phyloP scores from a whole-genome alignment of 371 early-diverging fungal genomes.

The Circinella umbellata region DNA sequence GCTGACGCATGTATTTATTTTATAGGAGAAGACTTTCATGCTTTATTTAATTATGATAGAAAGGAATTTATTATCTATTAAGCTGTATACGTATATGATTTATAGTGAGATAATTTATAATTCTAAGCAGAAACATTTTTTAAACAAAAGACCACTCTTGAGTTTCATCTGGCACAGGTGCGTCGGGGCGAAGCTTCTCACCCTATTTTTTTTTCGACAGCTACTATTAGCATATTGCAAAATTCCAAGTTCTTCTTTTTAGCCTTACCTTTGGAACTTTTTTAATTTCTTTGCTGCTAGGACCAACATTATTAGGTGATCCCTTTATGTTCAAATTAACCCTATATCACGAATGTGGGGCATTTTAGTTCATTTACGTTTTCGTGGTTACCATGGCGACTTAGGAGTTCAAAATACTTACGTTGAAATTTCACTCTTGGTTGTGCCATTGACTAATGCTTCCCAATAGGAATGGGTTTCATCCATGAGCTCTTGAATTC shows the following conservation, averaged over 20 bases:
- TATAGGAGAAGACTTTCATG: too few species aligned
- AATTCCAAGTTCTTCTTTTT: too few species aligned
- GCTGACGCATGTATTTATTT: too few species aligned
- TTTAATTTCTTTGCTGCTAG: background rate
- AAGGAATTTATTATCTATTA: too few species aligned
- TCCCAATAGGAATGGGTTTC: slow-evolving; percentile 16
- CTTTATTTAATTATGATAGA: too few species aligned
- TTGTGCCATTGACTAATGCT: slow-evolving; percentile 13
- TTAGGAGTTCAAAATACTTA: background rate
- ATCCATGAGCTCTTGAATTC: slow-evolving; percentile 1
- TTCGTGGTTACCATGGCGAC: too few species aligned
- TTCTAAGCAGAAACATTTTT: background rate
- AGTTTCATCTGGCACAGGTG: background rate
- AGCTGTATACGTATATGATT: too few species aligned
- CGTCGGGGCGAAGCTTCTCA: background rate
- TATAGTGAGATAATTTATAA: background rate
- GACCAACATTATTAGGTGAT: slow-evolving; percentile 9
- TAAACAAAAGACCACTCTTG: slow-evolving; percentile 7
- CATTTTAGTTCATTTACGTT: too few species aligned
- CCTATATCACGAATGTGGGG: background rate
- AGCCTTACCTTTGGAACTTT: slow-evolving; percentile 14
- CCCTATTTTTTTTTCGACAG: background rate
- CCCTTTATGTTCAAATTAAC: slow-evolving; percentile 6
- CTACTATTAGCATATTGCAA: too few species aligned
- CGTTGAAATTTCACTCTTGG: slow-evolving; percentile 6